Percentiles rank a stretch among this genome's conserved stretches.
Evolutionary conservation across 192 early-diverging fungal genomes (phyloP).

Genomic region (Powellomyces hirtus): DNA sequence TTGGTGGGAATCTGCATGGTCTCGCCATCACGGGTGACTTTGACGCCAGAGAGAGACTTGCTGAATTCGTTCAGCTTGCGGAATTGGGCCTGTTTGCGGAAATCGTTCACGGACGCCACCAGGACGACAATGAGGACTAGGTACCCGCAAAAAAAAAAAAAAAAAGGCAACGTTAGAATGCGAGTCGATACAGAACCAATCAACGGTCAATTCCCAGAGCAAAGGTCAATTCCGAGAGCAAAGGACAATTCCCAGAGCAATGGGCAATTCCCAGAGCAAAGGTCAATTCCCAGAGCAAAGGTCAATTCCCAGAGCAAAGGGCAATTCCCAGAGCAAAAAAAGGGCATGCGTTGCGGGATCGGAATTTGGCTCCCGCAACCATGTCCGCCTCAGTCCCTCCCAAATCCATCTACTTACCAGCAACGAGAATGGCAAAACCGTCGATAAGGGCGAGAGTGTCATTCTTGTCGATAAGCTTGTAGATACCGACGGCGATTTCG

Average conservation of each 20-base stretch:
- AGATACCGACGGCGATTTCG: conserved; percentile 81
- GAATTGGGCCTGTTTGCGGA: conserved; percentile 53
- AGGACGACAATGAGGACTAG: conserved; percentile 87
- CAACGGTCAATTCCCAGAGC: conserved; percentile 8
- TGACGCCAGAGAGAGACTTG: conserved; percentile 33
- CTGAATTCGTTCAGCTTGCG: conserved; percentile 47
- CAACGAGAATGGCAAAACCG: conserved; percentile 79
- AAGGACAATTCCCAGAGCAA: too few species aligned
- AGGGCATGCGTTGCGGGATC: too few species aligned
- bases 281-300: too few species aligned
- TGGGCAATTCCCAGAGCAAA: too few species aligned
- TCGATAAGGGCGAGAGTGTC: conserved; percentile 63
- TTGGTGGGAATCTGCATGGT: conserved; percentile 72
- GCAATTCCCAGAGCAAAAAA: too few species aligned
- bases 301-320: too few species aligned
- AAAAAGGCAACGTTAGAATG: neutral
- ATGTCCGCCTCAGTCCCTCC: neutral
- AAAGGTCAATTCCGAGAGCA: too few species aligned
- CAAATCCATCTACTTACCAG: conserved; percentile 42
- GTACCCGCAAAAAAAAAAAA: neutral
- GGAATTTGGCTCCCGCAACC: too few species aligned
- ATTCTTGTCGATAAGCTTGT: conserved; percentile 65
- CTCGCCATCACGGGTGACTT: conserved; percentile 70
- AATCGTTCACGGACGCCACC: conserved; percentile 82
- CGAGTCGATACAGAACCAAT: neutral